A percentile compares a stretch with the other conserved stretches of the same genome.
Evolutionary conservation across 2,329 filamentous ascomycete genomes (phyloP).

Genomic region (Pyrenophora tritici-repentis): DNA sequence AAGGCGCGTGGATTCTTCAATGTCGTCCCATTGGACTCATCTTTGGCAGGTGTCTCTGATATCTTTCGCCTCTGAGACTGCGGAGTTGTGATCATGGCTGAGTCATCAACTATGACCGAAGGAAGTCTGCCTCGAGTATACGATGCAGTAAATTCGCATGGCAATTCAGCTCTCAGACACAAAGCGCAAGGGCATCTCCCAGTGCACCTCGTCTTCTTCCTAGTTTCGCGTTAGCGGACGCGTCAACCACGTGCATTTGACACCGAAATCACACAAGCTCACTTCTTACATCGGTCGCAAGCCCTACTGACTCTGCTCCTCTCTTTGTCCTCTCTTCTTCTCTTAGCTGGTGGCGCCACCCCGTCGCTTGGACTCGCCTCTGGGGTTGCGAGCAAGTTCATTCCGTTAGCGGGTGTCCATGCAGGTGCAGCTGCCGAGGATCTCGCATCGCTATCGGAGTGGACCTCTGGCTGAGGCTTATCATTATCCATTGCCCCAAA

Average conservation of each 20-base stretch:
- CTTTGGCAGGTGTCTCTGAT: conserved; percentile 16
- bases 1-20: conserved; percentile 28
- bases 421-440: conserved; percentile 9
- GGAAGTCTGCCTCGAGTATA: conserved; percentile 56
- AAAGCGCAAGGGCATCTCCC: conserved; percentile 44
- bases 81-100: conserved; percentile 28
- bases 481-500: conserved; percentile 1
- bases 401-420: conserved; percentile 24
- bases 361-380: conserved; percentile 27
- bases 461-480: background rate
- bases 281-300: conserved; percentile 57
- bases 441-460: background rate
- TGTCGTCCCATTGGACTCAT: conserved; percentile 16
- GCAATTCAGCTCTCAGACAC: conserved; percentile 38
- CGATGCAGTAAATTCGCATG: conserved; percentile 57
- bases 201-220: conserved; percentile 47
- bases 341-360: conserved; percentile 35
- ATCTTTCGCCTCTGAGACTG: conserved; percentile 21
- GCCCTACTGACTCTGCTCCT: conserved; percentile 54
- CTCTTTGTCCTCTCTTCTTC: conserved; percentile 43
- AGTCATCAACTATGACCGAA: conserved; percentile 45
- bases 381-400: conserved; percentile 14
- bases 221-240: conserved; percentile 21
- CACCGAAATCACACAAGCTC: conserved; percentile 18
- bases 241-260: conserved; percentile 6